Conservation (phyloP, 352 stramenopile species). For the Globisporangium carolinianum region DNA sequence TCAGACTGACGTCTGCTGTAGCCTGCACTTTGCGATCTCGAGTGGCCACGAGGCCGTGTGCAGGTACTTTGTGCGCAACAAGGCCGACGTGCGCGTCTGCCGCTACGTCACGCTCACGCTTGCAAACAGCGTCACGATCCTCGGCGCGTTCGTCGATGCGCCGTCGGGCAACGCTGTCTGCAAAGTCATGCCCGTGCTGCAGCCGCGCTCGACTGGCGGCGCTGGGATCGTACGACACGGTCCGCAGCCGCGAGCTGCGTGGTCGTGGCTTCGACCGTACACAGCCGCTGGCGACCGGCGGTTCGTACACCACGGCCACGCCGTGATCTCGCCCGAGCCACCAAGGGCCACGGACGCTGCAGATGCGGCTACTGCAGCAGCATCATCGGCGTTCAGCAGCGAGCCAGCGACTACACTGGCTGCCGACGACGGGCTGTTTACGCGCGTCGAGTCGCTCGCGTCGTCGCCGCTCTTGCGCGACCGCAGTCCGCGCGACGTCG, state of each 20-base stretch:
- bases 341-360: background rate
- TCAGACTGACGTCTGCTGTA: conserved; percentile 10
- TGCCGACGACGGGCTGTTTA: conserved; percentile 32
- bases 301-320: background rate
- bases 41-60: conserved; percentile 71
- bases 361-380: background rate
- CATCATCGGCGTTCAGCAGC: too few relatives aligned
- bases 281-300: too few relatives aligned
- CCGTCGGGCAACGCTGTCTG: conserved; percentile 35
- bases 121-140: conserved; percentile 41
- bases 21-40: conserved; percentile 76
- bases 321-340: conserved; percentile 5
- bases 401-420: conserved; percentile 1
- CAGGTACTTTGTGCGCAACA: conserved; percentile 42
- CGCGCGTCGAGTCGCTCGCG: conserved; percentile 38
- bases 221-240: background rate
- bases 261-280: background rate
- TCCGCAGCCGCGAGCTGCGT: background rate
- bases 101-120: conserved; percentile 52
- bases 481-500: conserved; percentile 50
- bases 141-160: conserved; percentile 55
- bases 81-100: conserved; percentile 55
- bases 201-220: conserved; percentile 22
- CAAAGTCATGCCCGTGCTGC: conserved; percentile 55
- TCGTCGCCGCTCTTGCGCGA: conserved; percentile 45